phyloP scores from a whole-genome alignment of 257 asterid species.

The Fraxinus quadrangulata region DNA sequence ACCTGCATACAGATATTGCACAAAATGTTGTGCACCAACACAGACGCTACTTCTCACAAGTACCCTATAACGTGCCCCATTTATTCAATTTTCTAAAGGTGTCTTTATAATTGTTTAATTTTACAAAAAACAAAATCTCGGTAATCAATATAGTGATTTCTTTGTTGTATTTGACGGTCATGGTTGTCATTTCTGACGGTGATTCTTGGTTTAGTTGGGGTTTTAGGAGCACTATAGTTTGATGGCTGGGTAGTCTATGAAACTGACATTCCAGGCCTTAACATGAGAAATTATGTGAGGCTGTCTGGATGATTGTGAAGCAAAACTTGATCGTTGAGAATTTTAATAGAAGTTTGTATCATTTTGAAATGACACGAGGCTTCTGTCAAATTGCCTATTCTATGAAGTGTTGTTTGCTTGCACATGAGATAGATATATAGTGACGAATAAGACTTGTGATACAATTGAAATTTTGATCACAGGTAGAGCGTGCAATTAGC shows the following conservation, averaged over 20 bases:
- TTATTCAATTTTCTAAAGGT: too few relatives aligned
- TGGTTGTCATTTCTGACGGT: too few relatives aligned
- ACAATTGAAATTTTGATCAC: constrained; percentile 25
- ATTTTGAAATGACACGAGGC: constrained; percentile 5
- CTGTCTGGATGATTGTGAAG: neutral
- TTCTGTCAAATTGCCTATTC: constrained; percentile 10
- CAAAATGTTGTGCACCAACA: too few relatives aligned
- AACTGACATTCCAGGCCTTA: neutral
- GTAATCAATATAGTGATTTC: too few relatives aligned
- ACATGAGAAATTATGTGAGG: constrained; percentile 17
- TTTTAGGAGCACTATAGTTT: neutral
- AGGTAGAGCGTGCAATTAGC: constrained; percentile 30
- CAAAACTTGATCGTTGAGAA: neutral
- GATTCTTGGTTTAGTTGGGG: too few relatives aligned
- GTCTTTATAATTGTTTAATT: too few relatives aligned
- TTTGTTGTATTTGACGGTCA: too few relatives aligned
- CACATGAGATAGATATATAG: constrained; percentile 18
- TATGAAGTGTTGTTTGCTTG: constrained; percentile 15
- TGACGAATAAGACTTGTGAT: constrained; percentile 24
- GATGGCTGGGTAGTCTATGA: constrained; percentile 2
- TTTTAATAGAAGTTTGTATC: constrained; percentile 5
- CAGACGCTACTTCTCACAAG: too few relatives aligned
- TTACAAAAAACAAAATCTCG: too few relatives aligned
- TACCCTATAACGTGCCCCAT: too few relatives aligned
- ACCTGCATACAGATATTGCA: too few relatives aligned